Evolutionary conservation across 768 basidiomycete species (phyloP), one percentile per base, ranked within the genome.

Genomic region (Macrocybe gigantea): DNA sequence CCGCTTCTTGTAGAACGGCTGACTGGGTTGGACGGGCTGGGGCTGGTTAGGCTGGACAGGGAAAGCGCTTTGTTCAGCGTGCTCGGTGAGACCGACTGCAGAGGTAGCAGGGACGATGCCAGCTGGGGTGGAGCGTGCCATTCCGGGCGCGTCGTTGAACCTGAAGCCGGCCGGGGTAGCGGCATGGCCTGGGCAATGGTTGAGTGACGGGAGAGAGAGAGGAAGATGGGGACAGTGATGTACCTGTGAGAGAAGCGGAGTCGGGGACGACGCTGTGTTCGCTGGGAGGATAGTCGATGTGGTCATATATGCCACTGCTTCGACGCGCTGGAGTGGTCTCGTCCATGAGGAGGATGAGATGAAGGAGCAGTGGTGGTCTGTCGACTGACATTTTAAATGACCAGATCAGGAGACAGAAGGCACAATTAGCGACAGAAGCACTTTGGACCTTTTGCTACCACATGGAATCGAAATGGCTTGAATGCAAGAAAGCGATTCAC

Each of bases 1-100:
- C 37, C 75, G 73, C 51, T 69, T 75, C 60, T 78, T 83, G 67
- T 82, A 84, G 47, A 84, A 72, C 10, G 79, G 56, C 42, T 14
- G 58, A 50, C 15, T 60, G 41, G 6, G 60, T 49, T 32, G 52
- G 42, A 12, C 51, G 40, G 6, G 55, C 56, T 5, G 58, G 47
- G 2, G 59, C 45, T n/a, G 47, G 55, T 49, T 42, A 49, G 22
- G 22, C 22, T 22, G 22, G 22, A 22, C 22, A 4, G 22, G 22
- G 22, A 4, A 22, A 22, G 22, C 22, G 22, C 22, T 22, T 22
- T 22, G 22, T 22, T 22, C 22, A 4, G 22, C 22, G 4, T 1
- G 22, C 22, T 22, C 22, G 22, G 22, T 22, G 22, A 4, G 22
- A 22, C 22, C 22, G 4, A 22, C 22, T 2, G 22, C 22, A 22